Conservation (phyloP, 2,329 filamentous ascomycete species). For the Byssochlamys sp. region DNA sequence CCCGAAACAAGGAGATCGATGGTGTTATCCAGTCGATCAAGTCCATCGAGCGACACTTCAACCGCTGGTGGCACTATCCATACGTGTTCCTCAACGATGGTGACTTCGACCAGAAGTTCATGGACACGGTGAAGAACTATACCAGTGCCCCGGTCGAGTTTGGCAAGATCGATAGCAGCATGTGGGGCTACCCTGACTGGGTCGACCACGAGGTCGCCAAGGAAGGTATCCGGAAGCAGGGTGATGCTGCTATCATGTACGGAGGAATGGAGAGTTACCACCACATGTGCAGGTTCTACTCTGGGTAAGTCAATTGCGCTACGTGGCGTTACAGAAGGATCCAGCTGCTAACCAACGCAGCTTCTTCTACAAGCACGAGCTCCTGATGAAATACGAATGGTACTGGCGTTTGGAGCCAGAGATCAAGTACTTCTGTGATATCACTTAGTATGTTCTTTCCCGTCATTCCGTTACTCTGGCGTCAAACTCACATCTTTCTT, state of each 20-base stretch:
- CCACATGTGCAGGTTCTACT: slow-evolving; percentile 98
- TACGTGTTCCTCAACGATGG: slow-evolving; percentile 98
- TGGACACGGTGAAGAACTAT: slow-evolving; percentile 75
- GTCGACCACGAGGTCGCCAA: slow-evolving; percentile 85
- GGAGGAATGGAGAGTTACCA: slow-evolving; percentile 98
- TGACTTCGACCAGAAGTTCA: slow-evolving; percentile 92
- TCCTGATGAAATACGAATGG: slow-evolving; percentile 95
- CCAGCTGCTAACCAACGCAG: slow-evolving; percentile 32
- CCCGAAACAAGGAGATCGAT: slow-evolving; percentile 89
- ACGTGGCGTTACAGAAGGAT: background rate
- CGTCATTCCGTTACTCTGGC: slow-evolving; percentile 4
- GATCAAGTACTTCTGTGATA: slow-evolving; percentile 99
- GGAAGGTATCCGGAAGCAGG: slow-evolving; percentile 93
- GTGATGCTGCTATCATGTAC: slow-evolving; percentile 97
- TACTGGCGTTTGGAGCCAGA: slow-evolving; percentile 99
- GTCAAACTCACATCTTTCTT: slow-evolving; percentile 20
- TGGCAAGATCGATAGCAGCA: slow-evolving; percentile 77
- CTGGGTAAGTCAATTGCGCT: slow-evolving; percentile 55
- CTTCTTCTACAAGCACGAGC: slow-evolving; percentile 94
- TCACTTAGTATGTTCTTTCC: slow-evolving; percentile 67
- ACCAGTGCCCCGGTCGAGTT: slow-evolving; percentile 84
- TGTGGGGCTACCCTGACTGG: slow-evolving; percentile 98
- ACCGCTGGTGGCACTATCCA: slow-evolving; percentile 95
- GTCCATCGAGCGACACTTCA: slow-evolving; percentile 97
- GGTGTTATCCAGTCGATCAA: slow-evolving; percentile 94